Percentiles rank a stretch among this genome's conserved stretches.
These are phyloP conservation scores for Porodaedalea pini DNA, from an alignment of 1,284 basidiomycete genomes.

Conservation along the genomic window DNA sequence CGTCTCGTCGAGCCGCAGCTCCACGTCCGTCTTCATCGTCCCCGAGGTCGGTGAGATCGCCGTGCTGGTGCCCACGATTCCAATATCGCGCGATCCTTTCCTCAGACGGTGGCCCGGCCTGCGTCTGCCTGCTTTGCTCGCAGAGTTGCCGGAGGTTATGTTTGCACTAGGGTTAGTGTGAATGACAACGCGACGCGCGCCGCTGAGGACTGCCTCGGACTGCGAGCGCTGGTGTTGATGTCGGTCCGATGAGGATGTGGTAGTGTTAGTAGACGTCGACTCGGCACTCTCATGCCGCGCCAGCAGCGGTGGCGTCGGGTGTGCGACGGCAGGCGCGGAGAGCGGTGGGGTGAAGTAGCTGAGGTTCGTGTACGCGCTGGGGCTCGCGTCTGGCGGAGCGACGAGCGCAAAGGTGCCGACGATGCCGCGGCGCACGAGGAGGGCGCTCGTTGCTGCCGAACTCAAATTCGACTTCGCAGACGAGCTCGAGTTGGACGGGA, in stretches of 20 bases:
- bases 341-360: slow-evolving; percentile 17
- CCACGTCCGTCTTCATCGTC: slow-evolving; percentile 20
- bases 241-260: background rate
- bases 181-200: background rate
- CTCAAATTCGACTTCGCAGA: background rate
- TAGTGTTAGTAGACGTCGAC: background rate
- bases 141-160: slow-evolving; percentile 40
- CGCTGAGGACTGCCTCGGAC: slow-evolving; percentile 14
- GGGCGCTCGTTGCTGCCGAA: background rate
- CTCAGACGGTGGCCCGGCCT: slow-evolving; percentile 23
- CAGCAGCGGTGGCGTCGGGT: background rate
- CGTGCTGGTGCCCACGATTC: slow-evolving; percentile 47
- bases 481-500: background rate
- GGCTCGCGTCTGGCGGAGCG: slow-evolving; percentile 21
- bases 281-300: slow-evolving; percentile 6
- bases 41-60: slow-evolving; percentile 23
- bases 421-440: slow-evolving; percentile 51
- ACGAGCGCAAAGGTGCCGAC: slow-evolving; percentile 40
- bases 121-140: slow-evolving; percentile 41
- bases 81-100: slow-evolving; percentile 52
- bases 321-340: slow-evolving; percentile 12
- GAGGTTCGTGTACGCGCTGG: slow-evolving; percentile 16
- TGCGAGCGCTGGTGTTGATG: slow-evolving; percentile 19
- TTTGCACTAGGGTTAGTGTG: slow-evolving; percentile 2
- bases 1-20: slow-evolving; percentile 13